Base-by-base conservation (phyloP, 345 rosid genomes). In the Citrus inodora region DNA sequence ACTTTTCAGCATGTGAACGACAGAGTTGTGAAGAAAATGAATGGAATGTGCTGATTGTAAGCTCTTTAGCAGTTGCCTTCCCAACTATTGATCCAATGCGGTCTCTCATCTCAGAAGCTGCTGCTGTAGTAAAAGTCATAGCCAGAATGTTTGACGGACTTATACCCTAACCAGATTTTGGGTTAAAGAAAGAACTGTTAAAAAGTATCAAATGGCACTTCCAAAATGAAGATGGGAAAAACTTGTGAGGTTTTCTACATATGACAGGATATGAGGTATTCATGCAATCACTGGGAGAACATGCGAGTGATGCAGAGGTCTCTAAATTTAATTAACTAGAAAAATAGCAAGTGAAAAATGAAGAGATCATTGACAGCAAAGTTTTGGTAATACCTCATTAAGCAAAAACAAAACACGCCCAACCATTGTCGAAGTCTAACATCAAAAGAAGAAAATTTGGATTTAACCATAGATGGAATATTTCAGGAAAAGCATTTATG, bases 111-210 rank as follows among this genome's bases (percentile, higher is more conserved):
- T 95, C 99, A 72, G 91, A 83, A 80, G 96, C 92, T 69, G 99
- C 99, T 37, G 99, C 95, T 67, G 93, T 95, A 38, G 99, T 93
- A 89, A 95, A 95, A 83, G 99, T 93, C 99, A 93, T 95, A 19
- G 99, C 98, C 82, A 93, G 86, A 80, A 95, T 87, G 84, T 95
- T 95, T 78, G 98, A 90, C 66, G 98, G 89, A 70, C 82, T 80
- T 42, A 92, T 82, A 42, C 98, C 99, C 99, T 95, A 82, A 78
- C 66, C 76, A 86, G 35, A 66, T 76, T 75, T 69, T 3, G 55
- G 79, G 59, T 24, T 32, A 40, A 35, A 72, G n/a, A 66, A 38
- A 13, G 30, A 63, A 74, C 67, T 19, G 32, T 4, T 22, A 67
- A 62, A n/a, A 19, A 62, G 59, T 30, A 76, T 22, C 62, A 67